phyloP scores from a whole-genome alignment of 139 green algal species.

The Chlorella sp. region DNA sequence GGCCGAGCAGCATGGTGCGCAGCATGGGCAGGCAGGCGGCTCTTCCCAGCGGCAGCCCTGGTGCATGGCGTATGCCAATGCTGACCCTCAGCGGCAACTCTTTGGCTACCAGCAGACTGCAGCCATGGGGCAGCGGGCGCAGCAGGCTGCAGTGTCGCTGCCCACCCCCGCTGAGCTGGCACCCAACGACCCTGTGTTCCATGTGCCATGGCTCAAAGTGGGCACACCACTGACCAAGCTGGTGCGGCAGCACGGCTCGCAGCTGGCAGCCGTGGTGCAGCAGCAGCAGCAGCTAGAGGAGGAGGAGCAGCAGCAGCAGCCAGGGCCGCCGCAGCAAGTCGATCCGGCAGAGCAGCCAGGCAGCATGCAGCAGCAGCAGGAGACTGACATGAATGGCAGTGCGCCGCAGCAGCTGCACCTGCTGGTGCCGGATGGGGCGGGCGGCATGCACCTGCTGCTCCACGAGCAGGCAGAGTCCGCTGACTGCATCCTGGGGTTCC shows the following conservation, averaged over 20 bases:
- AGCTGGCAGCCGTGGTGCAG: slow-evolving; percentile 54
- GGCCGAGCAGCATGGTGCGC: background rate
- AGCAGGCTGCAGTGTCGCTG: slow-evolving; percentile 31
- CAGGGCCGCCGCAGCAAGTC: background rate
- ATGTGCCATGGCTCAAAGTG: background rate
- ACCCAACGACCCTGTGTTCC: slow-evolving; percentile 45
- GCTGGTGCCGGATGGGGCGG: slow-evolving; percentile 37
- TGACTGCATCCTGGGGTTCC: slow-evolving; percentile 46
- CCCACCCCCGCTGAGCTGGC: slow-evolving; percentile 64
- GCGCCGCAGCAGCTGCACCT: slow-evolving; percentile 12
- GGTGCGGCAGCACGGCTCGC: slow-evolving; percentile 36
- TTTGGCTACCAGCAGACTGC: background rate
- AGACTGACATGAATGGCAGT: no score
- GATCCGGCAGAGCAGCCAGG: background rate
- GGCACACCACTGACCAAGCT: slow-evolving; percentile 54
- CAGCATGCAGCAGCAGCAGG: background rate
- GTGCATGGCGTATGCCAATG: background rate
- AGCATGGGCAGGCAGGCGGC: background rate
- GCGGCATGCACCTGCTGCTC: slow-evolving; percentile 60
- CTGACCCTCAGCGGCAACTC: background rate
- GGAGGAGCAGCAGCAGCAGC: slow-evolving; percentile 1
- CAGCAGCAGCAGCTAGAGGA: background rate
- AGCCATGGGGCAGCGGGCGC: background rate
- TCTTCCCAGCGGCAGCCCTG: background rate
- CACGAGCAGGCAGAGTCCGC: slow-evolving; percentile 52